Evolutionary conservation across 306 rosid species (phyloP).

Genomic region (Glycyrrhiza uralensis): DNA sequence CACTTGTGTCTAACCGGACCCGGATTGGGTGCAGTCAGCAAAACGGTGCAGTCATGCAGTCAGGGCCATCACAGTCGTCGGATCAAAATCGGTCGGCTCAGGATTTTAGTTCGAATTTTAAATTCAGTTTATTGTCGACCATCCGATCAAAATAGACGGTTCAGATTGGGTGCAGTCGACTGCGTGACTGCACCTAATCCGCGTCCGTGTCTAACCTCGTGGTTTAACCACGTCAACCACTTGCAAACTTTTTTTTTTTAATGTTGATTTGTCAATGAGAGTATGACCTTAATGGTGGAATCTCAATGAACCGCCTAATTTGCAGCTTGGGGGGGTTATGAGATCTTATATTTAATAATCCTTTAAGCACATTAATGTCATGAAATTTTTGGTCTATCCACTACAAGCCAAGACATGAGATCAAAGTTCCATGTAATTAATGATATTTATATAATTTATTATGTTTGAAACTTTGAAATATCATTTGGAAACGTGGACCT

Average conservation of each 20-base stretch:
- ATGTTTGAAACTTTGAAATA: conserved; percentile 53
- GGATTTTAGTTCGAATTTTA: too few relatives aligned
- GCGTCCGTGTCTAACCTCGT: too few relatives aligned
- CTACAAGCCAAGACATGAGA: conserved; percentile 42
- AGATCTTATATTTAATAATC: conserved; percentile 30
- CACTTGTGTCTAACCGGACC: too few relatives aligned
- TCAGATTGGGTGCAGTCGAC: too few relatives aligned
- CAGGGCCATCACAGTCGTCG: too few relatives aligned
- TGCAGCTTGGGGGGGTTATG: conserved; percentile 47
- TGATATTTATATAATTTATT: conserved; percentile 12
- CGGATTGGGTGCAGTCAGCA: too few relatives aligned
- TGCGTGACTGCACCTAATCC: too few relatives aligned
- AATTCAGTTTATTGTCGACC: too few relatives aligned
- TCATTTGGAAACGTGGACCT: conserved; percentile 61
- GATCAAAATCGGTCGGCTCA: too few relatives aligned
- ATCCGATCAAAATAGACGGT: too few relatives aligned
- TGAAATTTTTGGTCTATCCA: conserved; percentile 36
- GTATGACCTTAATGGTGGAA: conserved; percentile 43
- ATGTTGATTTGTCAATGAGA: conserved; percentile 27
- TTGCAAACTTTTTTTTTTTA: neutral
- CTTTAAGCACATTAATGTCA: conserved; percentile 41
- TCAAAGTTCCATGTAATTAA: conserved; percentile 45
- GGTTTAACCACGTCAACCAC: too few relatives aligned
- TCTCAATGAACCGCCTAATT: conserved; percentile 51
- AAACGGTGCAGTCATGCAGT: too few relatives aligned